phyloP scores from a whole-genome alignment of 768 basidiomycete genomes.

The Hericium coralloides region DNA sequence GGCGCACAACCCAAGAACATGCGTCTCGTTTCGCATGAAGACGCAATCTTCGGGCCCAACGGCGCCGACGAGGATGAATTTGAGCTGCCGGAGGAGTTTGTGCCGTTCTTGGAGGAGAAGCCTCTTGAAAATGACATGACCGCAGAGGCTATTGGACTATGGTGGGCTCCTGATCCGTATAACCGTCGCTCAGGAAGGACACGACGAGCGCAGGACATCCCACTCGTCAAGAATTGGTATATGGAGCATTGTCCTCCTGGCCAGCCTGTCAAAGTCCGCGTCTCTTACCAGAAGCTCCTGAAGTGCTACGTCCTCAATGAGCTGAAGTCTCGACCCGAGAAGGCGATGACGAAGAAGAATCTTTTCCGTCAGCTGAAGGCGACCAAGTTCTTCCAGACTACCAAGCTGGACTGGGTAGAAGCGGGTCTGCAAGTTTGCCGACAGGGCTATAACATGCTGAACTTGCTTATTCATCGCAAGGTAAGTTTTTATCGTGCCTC shows the following conservation, averaged over 20 bases:
- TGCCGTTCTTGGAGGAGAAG: conserved; percentile 74
- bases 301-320: conserved; percentile 96
- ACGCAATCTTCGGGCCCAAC: conserved; percentile 84
- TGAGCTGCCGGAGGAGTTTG: conserved; percentile 65
- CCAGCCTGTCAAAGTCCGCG: conserved; percentile 95
- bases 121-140: conserved; percentile 85
- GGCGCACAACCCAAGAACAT: conserved; percentile 77
- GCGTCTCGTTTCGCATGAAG: conserved; percentile 82
- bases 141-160: conserved; percentile 93
- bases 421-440: conserved; percentile 97
- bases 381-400: conserved; percentile 99
- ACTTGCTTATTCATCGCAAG: conserved; percentile 97
- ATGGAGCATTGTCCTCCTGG: conserved; percentile 96
- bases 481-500: conserved; percentile 24
- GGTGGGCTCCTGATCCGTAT: conserved; percentile 98
- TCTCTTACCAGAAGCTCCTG: conserved; percentile 96
- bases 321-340: conserved; percentile 79
- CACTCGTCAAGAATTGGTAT: conserved; percentile 97
- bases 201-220: conserved; percentile 91
- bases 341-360: conserved; percentile 98
- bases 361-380: conserved; percentile 91
- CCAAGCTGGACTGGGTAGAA: conserved; percentile 97
- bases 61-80: conserved; percentile 83
- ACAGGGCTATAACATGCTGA: conserved; percentile 99
- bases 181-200: conserved; percentile 86